Base-by-base conservation (phyloP, 257 asterid genomes). In the Solanum dulcamara region DNA sequence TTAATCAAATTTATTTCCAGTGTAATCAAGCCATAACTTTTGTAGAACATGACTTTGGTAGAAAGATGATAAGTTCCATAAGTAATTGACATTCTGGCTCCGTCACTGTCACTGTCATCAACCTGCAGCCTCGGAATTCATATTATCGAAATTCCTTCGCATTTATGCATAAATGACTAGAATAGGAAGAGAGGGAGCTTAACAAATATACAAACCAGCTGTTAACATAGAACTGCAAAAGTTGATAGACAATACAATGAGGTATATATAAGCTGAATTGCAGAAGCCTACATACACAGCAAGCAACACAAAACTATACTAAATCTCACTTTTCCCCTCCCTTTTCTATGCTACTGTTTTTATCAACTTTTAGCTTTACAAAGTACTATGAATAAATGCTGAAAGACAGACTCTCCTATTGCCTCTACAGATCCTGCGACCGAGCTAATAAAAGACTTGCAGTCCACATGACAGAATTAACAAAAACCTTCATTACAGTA, bases 371-470 rank as follows among this genome's bases (percentile, higher is more conserved):
- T 20, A 81, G 70, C 90, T 84, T 80, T 84, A 83, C 87, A 86
- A 64, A 85, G 85, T 81, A 85, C 67, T 86, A 88, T 66, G 79
- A 74, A 71, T 33, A 72, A 85, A 77, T 80, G 81, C 60, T 84
- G 77, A 66, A 83, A 35, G 51, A 26, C 68, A 85, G 42, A 48
- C 35, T 44, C 6, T 14, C 38, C 33, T 11, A 62, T 67, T 48
- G 62, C 83, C 83, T 46, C 62, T 28, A 17, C 28, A 46, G 42
- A 44, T 15, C 40, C 40, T 22, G 40, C 55, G 60, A 35, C 18
- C 77, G 17, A 77, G 42, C 83, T 77, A 28, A 77, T 18, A 77
- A 46, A 17, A 46, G 83, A 77, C 28, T 46, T 77, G 82, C 60
- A 77, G n/a, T 77, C 40, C 62, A 46, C 60, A 44, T 28, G n/a